Evolutionary conservation across 106 monocot species (phyloP).

Genomic region (Dendrobium officinale): DNA sequence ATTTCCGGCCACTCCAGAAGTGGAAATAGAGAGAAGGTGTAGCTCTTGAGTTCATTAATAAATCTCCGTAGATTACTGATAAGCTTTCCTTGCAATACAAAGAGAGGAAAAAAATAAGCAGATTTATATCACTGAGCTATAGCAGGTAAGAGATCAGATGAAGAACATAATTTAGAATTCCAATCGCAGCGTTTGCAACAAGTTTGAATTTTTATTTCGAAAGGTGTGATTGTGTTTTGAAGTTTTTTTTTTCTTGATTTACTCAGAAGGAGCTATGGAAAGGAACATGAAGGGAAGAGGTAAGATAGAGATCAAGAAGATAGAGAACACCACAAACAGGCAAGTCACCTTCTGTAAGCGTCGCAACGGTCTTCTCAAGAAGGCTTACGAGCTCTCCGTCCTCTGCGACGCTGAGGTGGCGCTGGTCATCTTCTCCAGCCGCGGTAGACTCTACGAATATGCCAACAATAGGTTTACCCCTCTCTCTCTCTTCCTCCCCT

Average conservation of each 20-base stretch:
- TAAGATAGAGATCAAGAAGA: constrained; percentile 16
- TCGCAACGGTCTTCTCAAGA: constrained; percentile 17
- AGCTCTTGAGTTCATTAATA: no score
- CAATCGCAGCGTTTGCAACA: not conserved
- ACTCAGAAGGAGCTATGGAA: not conserved
- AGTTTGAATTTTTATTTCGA: not conserved
- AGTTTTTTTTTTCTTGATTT: no score
- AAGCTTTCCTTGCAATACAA: not conserved
- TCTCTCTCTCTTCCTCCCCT: not conserved
- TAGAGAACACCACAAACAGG: constrained; percentile 16
- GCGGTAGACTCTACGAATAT: constrained; percentile 19
- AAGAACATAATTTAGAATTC: not conserved
- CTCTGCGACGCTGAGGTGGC: constrained; percentile 22
- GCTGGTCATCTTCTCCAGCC: constrained; percentile 16
- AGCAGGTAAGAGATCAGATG: not conserved
- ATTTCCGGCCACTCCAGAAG: no score
- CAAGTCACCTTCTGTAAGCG: constrained; percentile 22
- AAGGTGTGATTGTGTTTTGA: not conserved
- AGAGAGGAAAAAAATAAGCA: not conserved
- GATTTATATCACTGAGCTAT: not conserved
- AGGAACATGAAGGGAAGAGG: constrained; percentile 12
- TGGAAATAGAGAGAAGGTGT: no score
- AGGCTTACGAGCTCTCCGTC: constrained; percentile 17
- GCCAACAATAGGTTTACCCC: constrained; percentile 9
- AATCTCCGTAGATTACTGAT: no score